phyloP scores from a whole-genome alignment of 208 protist genomes.

The Blechomonas ayalai region DNA sequence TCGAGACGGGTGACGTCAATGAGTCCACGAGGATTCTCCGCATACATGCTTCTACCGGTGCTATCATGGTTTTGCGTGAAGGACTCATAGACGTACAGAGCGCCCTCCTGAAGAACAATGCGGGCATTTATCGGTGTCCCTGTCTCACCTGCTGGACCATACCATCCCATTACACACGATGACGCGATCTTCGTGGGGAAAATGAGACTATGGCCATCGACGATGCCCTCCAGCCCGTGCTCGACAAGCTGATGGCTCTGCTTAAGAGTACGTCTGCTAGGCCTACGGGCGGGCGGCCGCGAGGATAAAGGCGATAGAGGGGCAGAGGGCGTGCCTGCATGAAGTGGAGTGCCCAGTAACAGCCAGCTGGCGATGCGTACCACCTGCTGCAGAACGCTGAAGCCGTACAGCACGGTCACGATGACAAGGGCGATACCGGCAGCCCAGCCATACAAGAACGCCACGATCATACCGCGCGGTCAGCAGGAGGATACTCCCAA shows the following conservation, averaged over 20 bases:
- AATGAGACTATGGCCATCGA: slow-evolving; percentile 11
- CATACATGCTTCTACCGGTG: not conserved
- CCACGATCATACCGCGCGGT: too few relatives aligned
- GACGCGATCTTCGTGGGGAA: slow-evolving; percentile 20
- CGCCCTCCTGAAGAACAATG: slow-evolving; percentile 15
- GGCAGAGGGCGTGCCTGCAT: too few relatives aligned
- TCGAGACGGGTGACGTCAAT: slow-evolving; percentile 2
- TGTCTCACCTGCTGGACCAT: slow-evolving; percentile 13
- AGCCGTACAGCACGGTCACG: slow-evolving; percentile 44
- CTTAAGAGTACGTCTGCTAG: slow-evolving; percentile 1
- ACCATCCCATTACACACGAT: slow-evolving; percentile 24
- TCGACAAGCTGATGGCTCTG: slow-evolving; percentile 7
- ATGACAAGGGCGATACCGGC: slow-evolving; percentile 24
- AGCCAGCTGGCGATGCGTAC: slow-evolving; percentile 8
- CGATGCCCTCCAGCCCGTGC: slow-evolving; percentile 27
- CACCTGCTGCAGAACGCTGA: slow-evolving; percentile 24
- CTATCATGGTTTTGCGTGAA: slow-evolving; percentile 1
- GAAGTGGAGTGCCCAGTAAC: slow-evolving; percentile 1
- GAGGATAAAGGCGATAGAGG: not conserved
- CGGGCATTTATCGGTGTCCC: slow-evolving; percentile 25
- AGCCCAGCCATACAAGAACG: slow-evolving; percentile 53
- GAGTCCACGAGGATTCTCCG: slow-evolving; percentile 4
- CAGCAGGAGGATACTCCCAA: slow-evolving; percentile 3
- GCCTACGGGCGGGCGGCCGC: not conserved
- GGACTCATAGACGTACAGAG: slow-evolving; percentile 31